Evolutionary conservation across 331 rosid genomes (phyloP), one percentile per base, ranked within the genome.

Genomic region (Dryas integrifolia): DNA sequence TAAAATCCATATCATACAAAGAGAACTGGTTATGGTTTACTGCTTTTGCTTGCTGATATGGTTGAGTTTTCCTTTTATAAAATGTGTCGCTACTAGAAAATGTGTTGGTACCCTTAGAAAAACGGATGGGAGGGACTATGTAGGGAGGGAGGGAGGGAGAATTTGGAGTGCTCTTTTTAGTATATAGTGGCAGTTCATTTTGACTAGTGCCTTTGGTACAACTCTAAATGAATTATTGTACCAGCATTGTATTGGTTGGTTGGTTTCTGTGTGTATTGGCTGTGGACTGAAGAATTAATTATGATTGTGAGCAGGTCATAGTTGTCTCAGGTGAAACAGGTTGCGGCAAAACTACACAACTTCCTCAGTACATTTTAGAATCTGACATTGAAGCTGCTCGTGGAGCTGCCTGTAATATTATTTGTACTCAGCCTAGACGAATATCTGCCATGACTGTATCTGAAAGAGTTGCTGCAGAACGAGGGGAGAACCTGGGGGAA

Each of bases 391-490:
- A 84, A 75, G 85, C 86, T 75, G 84, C 56, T 53, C 80, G 73
- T 45, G 88, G 86, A 69, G 84, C 77, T 69, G 66, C 61, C 16
- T 84, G 88, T 62, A 84, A 70, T 67, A 84, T 84, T 40, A 81
- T 84, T 26, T 84, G 86, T 72, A 81, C 88, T 44, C 88, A 84
- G 65, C 86, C 88, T 60, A 72, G 88, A 30, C 78, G 86, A 60
- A 84, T 84, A 75, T 84, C 86, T 48, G 88, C 86, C 55, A 84
- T 84, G 83, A 3, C 88, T 68, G 86, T 81, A 58, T 81, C 88
- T 51, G 88, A 84, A 81, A 81, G 86, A 78, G 88, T 84, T 72
- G 86, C 88, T 81, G 84, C 84, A 45, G 88, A 84, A 65, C 82
- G 88, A 26, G 88, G 88, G 80, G 88, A 84, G 81, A 52, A 77